Base-by-base conservation (phyloP, 2,329 filamentous ascomycete genomes). In the Arthrinium puccinioides region DNA sequence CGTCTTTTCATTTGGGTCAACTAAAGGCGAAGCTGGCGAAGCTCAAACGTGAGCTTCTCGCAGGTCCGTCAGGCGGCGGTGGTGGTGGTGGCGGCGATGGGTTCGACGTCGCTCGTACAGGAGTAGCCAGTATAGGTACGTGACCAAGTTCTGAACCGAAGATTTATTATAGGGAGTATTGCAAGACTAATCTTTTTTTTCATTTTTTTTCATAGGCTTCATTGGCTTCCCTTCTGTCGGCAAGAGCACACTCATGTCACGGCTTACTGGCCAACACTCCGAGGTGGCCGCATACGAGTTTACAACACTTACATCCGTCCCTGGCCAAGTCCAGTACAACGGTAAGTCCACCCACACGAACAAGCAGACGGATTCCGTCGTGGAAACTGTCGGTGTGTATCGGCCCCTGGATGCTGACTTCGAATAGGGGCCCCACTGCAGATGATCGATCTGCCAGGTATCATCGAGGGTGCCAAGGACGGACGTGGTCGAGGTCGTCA, bases 271-370 rank as follows among this genome's bases (percentile, higher is more conserved):
- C 36, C 90, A 96, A 65, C 90, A 98, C 61, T 97, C 90, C 3
- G 92, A 98, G 72, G 90, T 81, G 39, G 92, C 92, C 14, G 92
- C 90, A 36, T 98, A 98, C 66, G 92, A 98, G 61, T 98, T 98
- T 70, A 98, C 92, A 48, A 98, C 92, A 38, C 74, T 98, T 61
- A 98, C 92, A 24, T 96, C 90, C 31, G 92, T 98, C 33, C 92
- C 92, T 28, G 92, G 92, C 37, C 92, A 97, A 68, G 88, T 98
- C 44, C 68, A 84, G 51, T 97, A 97, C 67, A 97, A 98, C 57
- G 92, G 73, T 74, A 58, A 26, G 53, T 27, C 30, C 21, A 28
- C 27, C 5, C 25, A n/a, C n/a, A n/a, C n/a, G n/a, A n/a, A n/a
- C n/a, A n/a, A n/a, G 27, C n/a, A 28, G 31, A 39, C 11, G 33